Evolutionary conservation across 1,139 yeast genomes (phyloP).

Genomic region (Cylindricascospora bacillispora): DNA sequence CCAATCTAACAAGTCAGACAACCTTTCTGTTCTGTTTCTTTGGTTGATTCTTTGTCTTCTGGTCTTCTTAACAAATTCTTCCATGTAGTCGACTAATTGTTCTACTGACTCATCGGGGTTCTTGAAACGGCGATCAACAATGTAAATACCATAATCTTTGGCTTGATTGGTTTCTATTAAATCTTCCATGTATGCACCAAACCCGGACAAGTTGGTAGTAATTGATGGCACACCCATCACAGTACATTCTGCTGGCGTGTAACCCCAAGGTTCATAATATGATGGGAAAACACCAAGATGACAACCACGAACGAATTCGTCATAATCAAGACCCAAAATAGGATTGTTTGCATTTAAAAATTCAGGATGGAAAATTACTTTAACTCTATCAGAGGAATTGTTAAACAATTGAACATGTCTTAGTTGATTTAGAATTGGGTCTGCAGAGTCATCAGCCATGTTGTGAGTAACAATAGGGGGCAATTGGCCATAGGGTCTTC

Average conservation of each 20-base stretch:
- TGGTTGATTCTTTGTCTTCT: constrained; percentile 95
- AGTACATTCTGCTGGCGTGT: constrained; percentile 96
- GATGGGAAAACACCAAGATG: constrained; percentile 97
- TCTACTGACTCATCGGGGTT: constrained; percentile 86
- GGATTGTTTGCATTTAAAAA: constrained; percentile 91
- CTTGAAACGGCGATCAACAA: constrained; percentile 88
- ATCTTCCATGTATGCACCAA: constrained; percentile 97
- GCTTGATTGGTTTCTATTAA: constrained; percentile 68
- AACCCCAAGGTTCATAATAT: constrained; percentile 98
- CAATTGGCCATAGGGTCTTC: constrained; percentile 59
- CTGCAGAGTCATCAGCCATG: constrained; percentile 81
- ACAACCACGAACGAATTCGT: constrained; percentile 93
- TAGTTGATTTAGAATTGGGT: constrained; percentile 82
- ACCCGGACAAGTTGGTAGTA: constrained; percentile 88
- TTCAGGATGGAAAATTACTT: constrained; percentile 93
- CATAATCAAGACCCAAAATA: constrained; percentile 81
- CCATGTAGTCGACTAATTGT: constrained; percentile 81
- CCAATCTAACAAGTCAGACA: constrained; percentile 89
- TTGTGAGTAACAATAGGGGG: constrained; percentile 98
- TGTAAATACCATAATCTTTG: constrained; percentile 88
- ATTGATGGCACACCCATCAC: constrained; percentile 98
- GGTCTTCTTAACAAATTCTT: constrained; percentile 71
- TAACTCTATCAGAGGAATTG: constrained; percentile 79
- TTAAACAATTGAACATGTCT: constrained; percentile 85
- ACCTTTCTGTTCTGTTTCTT: constrained; percentile 88